Conservation (phyloP, 495 filamentous ascomycete genomes). For the Aspergillus funiculosus region DNA sequence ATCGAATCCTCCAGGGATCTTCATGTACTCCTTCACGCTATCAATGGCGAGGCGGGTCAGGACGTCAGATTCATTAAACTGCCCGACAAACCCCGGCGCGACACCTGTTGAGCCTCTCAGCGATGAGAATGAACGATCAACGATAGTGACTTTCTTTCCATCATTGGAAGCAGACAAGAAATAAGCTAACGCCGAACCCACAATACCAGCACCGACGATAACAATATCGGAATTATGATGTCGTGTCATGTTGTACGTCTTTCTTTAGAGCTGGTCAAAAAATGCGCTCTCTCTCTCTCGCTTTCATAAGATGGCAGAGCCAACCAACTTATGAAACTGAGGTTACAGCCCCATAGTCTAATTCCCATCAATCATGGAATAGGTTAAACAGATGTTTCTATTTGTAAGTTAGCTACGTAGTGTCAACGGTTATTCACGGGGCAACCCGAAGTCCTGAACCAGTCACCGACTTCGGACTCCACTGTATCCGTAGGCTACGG, state of each 20-base stretch:
- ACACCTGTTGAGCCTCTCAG: conserved; percentile 27
- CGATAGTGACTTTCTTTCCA: conserved; percentile 21
- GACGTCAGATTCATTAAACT: conserved; percentile 31
- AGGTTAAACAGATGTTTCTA: no score
- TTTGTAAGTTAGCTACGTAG: no score
- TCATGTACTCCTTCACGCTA: conserved; percentile 26
- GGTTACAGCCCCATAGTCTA: no score
- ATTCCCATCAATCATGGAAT: no score
- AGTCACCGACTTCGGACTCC: no score
- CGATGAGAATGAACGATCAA: conserved; percentile 23
- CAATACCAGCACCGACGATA: conserved; percentile 44
- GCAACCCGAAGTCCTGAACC: no score
- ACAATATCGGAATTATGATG: conserved; percentile 24
- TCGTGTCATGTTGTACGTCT: background rate
- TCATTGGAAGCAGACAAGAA: conserved; percentile 21
- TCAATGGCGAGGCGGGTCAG: conserved; percentile 30
- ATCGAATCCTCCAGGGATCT: conserved; percentile 26
- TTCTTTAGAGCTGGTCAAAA: no score
- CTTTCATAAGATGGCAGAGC: no score
- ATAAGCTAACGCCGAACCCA: conserved; percentile 37
- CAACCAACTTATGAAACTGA: no score
- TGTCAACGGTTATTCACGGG: no score
- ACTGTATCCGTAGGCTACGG: no score
- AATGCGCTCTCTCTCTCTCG: no score
- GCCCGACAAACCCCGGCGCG: conserved; percentile 34